These are phyloP conservation scores for Geoglossum glabrum DNA, from an alignment of 495 filamentous ascomycete species.

Conservation along the genomic window DNA sequence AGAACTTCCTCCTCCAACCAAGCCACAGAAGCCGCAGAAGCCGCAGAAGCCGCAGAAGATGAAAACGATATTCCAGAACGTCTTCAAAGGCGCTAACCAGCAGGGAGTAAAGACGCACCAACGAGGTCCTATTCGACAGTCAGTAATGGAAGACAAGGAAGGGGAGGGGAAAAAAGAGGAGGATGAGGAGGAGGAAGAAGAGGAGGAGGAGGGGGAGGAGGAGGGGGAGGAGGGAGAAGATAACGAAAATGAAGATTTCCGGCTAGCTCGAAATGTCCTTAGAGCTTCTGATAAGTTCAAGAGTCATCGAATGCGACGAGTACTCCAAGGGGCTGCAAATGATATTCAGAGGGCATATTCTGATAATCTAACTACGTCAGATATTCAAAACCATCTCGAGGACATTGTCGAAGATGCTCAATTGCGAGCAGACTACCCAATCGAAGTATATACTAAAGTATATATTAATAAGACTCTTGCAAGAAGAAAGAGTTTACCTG, in stretches of 20 bases:
- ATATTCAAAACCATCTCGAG: too few relatives aligned
- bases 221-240: background rate
- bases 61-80: background rate
- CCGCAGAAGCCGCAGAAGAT: background rate
- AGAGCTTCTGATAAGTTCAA: too few relatives aligned
- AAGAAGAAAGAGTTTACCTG: background rate
- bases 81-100: background rate
- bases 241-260: background rate
- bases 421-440: too few relatives aligned
- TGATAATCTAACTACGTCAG: too few relatives aligned
- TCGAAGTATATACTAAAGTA: background rate
- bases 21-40: too few relatives aligned
- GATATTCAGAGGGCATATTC: too few relatives aligned
- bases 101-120: background rate
- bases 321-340: too few relatives aligned
- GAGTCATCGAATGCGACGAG: too few relatives aligned
- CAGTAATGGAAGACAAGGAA: background rate
- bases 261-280: too few relatives aligned
- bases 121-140: background rate
- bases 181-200: too few relatives aligned
- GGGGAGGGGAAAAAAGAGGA: background rate
- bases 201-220: background rate
- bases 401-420: too few relatives aligned
- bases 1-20: too few relatives aligned
- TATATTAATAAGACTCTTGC: background rate